These are phyloP conservation scores for Colletotrichum sansevieriae DNA, from an alignment of 2,329 filamentous ascomycete species.

Conservation along the genomic window DNA sequence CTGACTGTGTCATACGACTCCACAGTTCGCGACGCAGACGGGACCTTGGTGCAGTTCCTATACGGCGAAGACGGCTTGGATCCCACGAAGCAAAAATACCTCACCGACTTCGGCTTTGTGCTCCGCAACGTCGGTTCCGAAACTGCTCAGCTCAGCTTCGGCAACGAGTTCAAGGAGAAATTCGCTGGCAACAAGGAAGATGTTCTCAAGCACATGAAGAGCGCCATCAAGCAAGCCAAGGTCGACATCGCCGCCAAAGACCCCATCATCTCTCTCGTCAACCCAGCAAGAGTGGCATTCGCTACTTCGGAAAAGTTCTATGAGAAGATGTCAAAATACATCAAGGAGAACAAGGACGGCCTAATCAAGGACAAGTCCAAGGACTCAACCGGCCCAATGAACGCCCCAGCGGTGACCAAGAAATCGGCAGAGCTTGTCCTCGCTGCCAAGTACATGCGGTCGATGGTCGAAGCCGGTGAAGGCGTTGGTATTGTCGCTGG, in stretches of 20 bases:
- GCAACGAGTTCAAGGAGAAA: constrained; percentile 60
- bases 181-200: constrained; percentile 68
- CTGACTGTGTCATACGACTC: constrained; percentile 93
- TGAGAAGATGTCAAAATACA: constrained; percentile 78
- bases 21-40: constrained; percentile 93
- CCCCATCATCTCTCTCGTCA: constrained; percentile 79
- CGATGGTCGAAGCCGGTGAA: constrained; percentile 93
- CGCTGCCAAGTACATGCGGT: constrained; percentile 92
- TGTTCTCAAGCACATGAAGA: constrained; percentile 84
- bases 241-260: constrained; percentile 73
- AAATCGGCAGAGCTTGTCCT: constrained; percentile 87
- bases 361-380: constrained; percentile 60
- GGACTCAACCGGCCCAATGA: constrained; percentile 51
- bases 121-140: constrained; percentile 88
- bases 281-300: constrained; percentile 83
- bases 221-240: constrained; percentile 79
- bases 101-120: constrained; percentile 90
- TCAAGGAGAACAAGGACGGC: constrained; percentile 79
- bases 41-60: constrained; percentile 92
- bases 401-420: constrained; percentile 59
- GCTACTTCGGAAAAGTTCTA: constrained; percentile 92
- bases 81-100: constrained; percentile 92
- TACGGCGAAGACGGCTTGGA: constrained; percentile 98
- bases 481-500: constrained; percentile 97
- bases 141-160: constrained; percentile 80